Evolutionary conservation across 768 basidiomycete species (phyloP).

Genomic region (Ramaria rubella): DNA sequence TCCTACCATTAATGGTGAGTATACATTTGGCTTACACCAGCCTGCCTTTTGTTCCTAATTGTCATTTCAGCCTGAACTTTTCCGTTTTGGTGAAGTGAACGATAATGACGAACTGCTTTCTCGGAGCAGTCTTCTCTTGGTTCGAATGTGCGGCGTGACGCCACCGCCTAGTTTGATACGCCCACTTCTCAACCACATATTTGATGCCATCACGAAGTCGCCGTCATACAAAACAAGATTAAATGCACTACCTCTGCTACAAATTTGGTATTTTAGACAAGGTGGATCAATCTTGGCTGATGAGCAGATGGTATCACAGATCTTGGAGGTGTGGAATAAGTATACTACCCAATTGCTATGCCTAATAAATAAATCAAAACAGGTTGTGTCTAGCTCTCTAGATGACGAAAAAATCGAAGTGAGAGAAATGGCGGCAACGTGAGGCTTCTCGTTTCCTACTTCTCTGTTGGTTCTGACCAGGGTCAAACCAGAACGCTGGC

Average conservation of each 20-base stretch:
- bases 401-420: constrained; percentile 37
- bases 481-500: constrained; percentile 26
- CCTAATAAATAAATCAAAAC: not conserved
- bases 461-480: not conserved
- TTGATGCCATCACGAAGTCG: constrained; percentile 69
- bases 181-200: constrained; percentile 63
- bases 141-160: constrained; percentile 80
- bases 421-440: constrained; percentile 28
- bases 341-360: not conserved
- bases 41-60: constrained; percentile 6
- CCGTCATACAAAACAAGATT: constrained; percentile 83
- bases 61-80: constrained; percentile 57
- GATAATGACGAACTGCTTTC: constrained; percentile 66
- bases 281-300: constrained; percentile 6
- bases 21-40: not conserved
- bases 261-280: constrained; percentile 31
- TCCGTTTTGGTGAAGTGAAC: constrained; percentile 73
- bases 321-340: constrained; percentile 56
- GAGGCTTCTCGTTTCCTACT: constrained; percentile 5
- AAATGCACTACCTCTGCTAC: constrained; percentile 79
- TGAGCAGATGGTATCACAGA: constrained; percentile 68
- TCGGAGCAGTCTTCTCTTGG: constrained; percentile 62
- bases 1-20: constrained; percentile 71
- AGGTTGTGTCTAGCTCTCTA: constrained; percentile 77
- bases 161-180: constrained; percentile 65